Conservation (phyloP, 805 yeast species). For the Saccharomyces eubayanus region DNA sequence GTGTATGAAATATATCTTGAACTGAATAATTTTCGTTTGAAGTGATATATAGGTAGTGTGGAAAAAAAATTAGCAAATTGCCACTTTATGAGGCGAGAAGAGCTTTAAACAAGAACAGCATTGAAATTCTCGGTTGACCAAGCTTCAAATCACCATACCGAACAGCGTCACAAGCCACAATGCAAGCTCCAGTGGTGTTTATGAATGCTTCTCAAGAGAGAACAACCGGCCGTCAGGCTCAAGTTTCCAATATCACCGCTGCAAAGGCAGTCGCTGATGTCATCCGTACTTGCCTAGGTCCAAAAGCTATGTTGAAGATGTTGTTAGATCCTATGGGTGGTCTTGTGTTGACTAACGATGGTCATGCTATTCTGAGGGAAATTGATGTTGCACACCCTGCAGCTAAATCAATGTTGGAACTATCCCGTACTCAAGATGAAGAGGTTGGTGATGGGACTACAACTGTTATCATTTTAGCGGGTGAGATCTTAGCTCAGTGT, state of each 20-base stretch:
- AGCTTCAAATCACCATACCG: neutral
- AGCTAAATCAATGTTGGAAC: conserved; percentile 96
- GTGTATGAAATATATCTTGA: neutral
- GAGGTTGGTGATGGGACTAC: conserved; percentile 99
- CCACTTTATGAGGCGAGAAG: neutral
- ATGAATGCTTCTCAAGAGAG: conserved; percentile 86
- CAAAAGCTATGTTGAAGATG: conserved; percentile 98
- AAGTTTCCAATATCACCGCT: conserved; percentile 91
- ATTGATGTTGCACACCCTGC: conserved; percentile 98
- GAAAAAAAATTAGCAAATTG: neutral
- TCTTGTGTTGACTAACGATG: conserved; percentile 93
- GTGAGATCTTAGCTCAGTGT: conserved; percentile 91
- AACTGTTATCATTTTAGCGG: conserved; percentile 91
- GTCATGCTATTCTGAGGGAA: conserved; percentile 95
- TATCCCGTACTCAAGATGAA: conserved; percentile 94
- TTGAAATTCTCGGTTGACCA: neutral
- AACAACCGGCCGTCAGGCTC: conserved; percentile 95
- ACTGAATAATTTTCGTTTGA: neutral
- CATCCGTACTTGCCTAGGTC: conserved; percentile 95
- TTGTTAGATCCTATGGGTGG: conserved; percentile 91
- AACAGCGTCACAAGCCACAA: conserved; percentile 22
- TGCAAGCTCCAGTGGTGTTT: conserved; percentile 82
- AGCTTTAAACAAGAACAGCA: neutral
- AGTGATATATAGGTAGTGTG: neutral
- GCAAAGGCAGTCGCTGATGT: conserved; percentile 99